Evolutionary conservation across 257 asterid genomes (phyloP), one percentile per base, ranked within the genome.

Genomic region (Misopates orontium): DNA sequence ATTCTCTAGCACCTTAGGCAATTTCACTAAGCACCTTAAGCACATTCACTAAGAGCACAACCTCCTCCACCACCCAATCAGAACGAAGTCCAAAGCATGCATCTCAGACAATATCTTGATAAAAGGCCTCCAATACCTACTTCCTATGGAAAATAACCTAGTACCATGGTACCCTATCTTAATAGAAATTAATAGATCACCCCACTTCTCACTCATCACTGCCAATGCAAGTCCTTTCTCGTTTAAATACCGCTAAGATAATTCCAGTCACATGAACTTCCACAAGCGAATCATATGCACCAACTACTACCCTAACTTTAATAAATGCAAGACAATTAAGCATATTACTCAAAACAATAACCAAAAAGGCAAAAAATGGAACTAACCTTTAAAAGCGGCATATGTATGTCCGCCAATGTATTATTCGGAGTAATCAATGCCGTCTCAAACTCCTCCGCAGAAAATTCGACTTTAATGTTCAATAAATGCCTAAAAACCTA

Each of bases 361-460:
- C 63, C 39, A 20, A 28, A 2, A 15, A 47, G 7, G 31, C 47
- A 47, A 66, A 25, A 28, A 56, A 14, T 49, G 11, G 20, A 66
- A 73, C 85, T 56, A 51, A 85, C 87, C 88, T 90, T 94, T 64
- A 90, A 74, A 79, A 94, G 68, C 14, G 99, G 99, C 80, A 94
- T 94, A 72, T 94, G 99, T 78, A 94, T 82, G 68, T 88, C 96
- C 53, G 81, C 96, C 74, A 94, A 85, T 19, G 95, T 88, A 58
- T 76, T 80, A 70, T 94, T 94, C 0, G 99, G 99, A 14, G 75
- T 71, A 42, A 94, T 77, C 83, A 94, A 75, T 16, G 99, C 96
- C 18, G 99, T 94, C 83, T 94, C 99, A 60, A 94, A 79, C 82
- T 94, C 99, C 83, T 94, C 99, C 1, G 85, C 95, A 0, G 99